Conservation (phyloP, 371 early-diverging fungal genomes). For the Mucor racemosus region DNA sequence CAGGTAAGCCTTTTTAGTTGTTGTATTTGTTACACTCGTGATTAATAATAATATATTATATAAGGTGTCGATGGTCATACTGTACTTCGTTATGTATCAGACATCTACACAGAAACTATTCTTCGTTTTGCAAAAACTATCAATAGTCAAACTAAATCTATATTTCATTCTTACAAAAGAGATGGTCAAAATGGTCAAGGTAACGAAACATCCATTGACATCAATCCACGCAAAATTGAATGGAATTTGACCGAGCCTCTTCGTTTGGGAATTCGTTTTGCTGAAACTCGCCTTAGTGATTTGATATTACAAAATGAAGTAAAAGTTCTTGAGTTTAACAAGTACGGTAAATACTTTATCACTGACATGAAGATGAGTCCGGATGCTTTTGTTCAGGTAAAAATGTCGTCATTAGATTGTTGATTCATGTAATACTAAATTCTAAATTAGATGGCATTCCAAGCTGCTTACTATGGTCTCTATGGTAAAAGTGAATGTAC, state of each 20-base stretch:
- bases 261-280: slow-evolving; percentile 55
- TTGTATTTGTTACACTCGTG: not conserved
- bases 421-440: not conserved
- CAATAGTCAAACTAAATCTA: slow-evolving; percentile 59
- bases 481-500: slow-evolving; percentile 78
- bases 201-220: not conserved
- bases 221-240: slow-evolving; percentile 57
- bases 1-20: slow-evolving; percentile 37
- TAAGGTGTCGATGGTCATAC: slow-evolving; percentile 66
- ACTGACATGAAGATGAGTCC: slow-evolving; percentile 75
- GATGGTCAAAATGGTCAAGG: not conserved
- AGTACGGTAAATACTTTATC: slow-evolving; percentile 76
- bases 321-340: slow-evolving; percentile 64
- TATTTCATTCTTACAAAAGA: slow-evolving; percentile 40
- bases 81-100: slow-evolving; percentile 61
- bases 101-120: slow-evolving; percentile 65
- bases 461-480: slow-evolving; percentile 89
- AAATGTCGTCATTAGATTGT: not conserved
- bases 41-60: not conserved
- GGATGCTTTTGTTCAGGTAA: slow-evolving; percentile 77
- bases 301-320: slow-evolving; percentile 67
- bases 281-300: slow-evolving; percentile 59
- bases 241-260: slow-evolving; percentile 57
- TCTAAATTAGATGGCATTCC: slow-evolving; percentile 80
- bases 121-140: slow-evolving; percentile 62